Evolutionary conservation across 768 basidiomycete genomes (phyloP).

Genomic region (Tylopilus balloui): DNA sequence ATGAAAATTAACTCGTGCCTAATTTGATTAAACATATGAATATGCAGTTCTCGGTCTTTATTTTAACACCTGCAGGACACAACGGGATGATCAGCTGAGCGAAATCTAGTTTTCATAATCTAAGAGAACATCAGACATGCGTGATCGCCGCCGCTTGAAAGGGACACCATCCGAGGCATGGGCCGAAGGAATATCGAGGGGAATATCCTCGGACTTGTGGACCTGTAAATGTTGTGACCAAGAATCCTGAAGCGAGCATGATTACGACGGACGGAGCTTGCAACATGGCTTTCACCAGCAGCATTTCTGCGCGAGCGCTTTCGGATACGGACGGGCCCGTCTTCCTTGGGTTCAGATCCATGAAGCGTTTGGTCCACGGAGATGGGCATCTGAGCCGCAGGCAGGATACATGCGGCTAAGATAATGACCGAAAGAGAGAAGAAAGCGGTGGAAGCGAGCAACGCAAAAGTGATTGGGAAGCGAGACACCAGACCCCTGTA

Average conservation of each 20-base stretch:
- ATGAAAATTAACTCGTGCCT: conserved; percentile 24
- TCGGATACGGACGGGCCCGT: conserved; percentile 21
- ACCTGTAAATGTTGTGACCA: conserved; percentile 19
- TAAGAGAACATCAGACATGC: conserved; percentile 30
- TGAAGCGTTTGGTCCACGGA: conserved; percentile 13
- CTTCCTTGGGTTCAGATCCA: conserved; percentile 17
- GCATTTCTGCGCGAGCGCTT: conserved; percentile 26
- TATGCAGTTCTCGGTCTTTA: conserved; percentile 13
- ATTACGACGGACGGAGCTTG: conserved; percentile 22
- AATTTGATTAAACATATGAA: conserved; percentile 21
- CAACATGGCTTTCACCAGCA: conserved; percentile 17
- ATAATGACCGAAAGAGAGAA: conserved; percentile 43
- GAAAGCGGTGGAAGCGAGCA: conserved; percentile 44
- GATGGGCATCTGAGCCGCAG: conserved; percentile 34
- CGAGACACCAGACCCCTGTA: conserved; percentile 64
- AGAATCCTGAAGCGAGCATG: not conserved
- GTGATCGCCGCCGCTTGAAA: conserved; percentile 46
- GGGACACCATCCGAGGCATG: conserved; percentile 27
- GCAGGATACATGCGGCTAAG: conserved; percentile 50
- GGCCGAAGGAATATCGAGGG: conserved; percentile 31
- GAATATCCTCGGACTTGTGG: conserved; percentile 25
- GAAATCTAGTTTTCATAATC: conserved; percentile 27
- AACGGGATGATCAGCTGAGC: conserved; percentile 4
- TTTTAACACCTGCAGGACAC: conserved; percentile 10
- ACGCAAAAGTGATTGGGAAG: conserved; percentile 56